Base-by-base conservation (phyloP, 148 eudicot genomes). In the Rhododendron simsii region DNA sequence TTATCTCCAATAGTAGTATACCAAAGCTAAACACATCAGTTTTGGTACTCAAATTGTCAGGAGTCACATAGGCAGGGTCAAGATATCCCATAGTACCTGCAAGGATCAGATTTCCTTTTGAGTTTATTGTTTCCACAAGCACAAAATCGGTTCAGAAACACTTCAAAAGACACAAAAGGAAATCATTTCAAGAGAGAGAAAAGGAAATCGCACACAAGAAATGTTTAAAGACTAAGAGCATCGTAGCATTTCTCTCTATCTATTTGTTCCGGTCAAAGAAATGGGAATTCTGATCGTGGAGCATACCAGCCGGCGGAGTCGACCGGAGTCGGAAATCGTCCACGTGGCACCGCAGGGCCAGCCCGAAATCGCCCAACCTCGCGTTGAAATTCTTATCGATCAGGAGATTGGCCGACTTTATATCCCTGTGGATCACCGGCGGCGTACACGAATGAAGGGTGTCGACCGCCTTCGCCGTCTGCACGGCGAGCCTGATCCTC, bases 21-120 rank as follows among this genome's bases (percentile, higher is more conserved):
- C 99, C 99, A 85, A 93, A 96, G 89, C 98, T 96, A 90, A 95
- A 96, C 0, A 96, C 98, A 89, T 96, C 99, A 75, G 91, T 92
- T 41, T 96, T 95, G 20, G 96, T 94, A 77, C 99, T 95, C 87
- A 96, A 83, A 86, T 94, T 92, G 90, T 96, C 98, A 12, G 99
- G 98, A 2, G 99, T 96, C 65, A 96, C 98, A 85, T 95, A 96
- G 21, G 91, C 63, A 0, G 99, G 99, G 81, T 96, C 99, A 57
- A 96, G 89, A 85, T 96, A 96, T 26, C 99, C 99, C 83, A 96
- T 95, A 2, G 99, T 96, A 5, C 99, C 99, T 69, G 75, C 75
- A 28, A 69, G 75, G 18, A 69, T 28, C 75, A 69, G 18, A 69
- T 13, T 69, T 30, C 33, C 16, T 13, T 26, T 13, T 28, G 7